These are phyloP conservation scores for Kodamaea kakaduensis DNA, from an alignment of 805 yeast genomes.

Conservation along the genomic window DNA sequence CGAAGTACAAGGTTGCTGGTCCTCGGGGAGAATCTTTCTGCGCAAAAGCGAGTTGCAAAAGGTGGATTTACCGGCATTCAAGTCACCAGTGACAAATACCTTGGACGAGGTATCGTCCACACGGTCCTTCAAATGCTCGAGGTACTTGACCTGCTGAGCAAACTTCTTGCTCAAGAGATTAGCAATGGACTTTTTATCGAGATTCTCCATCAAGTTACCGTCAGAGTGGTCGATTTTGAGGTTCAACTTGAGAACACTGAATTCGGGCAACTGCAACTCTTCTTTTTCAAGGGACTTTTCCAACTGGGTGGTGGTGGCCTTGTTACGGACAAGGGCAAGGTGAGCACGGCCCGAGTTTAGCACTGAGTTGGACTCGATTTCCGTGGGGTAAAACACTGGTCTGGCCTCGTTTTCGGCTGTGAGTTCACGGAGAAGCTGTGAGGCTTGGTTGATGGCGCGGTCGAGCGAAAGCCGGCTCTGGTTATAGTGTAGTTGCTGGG, in stretches of 20 bases:
- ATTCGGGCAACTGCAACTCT: conserved; percentile 30
- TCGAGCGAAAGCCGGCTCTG: conserved; percentile 64
- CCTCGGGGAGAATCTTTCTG: conserved; percentile 81
- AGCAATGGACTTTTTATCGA: conserved; percentile 69
- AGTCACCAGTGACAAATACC: conserved; percentile 94
- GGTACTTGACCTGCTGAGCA: conserved; percentile 59
- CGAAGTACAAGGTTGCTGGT: conserved; percentile 96
- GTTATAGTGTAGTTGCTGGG: conserved; percentile 74
- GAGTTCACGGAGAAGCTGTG: conserved; percentile 48
- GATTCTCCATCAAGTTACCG: conserved; percentile 44
- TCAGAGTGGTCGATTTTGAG: conserved; percentile 42
- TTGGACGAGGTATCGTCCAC: conserved; percentile 90
- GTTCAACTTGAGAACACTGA: conserved; percentile 61
- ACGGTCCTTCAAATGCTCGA: conserved; percentile 69
- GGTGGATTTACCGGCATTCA: conserved; percentile 94
- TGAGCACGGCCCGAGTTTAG: conserved; percentile 50
- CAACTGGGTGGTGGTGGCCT: conserved; percentile 13
- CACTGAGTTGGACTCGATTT: conserved; percentile 29
- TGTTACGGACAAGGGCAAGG: conserved; percentile 48
- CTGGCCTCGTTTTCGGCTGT: conserved; percentile 53
- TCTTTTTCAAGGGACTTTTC: conserved; percentile 15
- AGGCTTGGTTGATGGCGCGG: conserved; percentile 53
- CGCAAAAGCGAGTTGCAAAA: conserved; percentile 88
- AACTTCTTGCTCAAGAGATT: conserved; percentile 68
- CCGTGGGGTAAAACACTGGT: conserved; percentile 61